phyloP scores from a whole-genome alignment of 257 asterid species.

The Ilex asprella region DNA sequence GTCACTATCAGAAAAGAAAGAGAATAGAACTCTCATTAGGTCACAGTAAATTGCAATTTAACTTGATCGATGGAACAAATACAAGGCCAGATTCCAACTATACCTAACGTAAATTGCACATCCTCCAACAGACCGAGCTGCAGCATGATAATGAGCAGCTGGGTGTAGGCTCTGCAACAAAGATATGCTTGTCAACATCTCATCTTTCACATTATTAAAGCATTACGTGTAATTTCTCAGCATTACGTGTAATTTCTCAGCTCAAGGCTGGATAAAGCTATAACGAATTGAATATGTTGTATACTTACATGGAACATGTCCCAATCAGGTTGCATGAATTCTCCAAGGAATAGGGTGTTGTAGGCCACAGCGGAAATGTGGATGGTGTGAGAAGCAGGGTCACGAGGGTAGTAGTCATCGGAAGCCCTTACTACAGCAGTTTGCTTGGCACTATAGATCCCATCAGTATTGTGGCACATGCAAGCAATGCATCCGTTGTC shows the following conservation, averaged over 20 bases:
- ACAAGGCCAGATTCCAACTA: no score
- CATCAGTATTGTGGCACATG: constrained; percentile 97
- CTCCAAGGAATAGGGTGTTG: constrained; percentile 79
- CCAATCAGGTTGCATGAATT: constrained; percentile 95
- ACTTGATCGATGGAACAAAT: no score
- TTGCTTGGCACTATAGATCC: constrained; percentile 73
- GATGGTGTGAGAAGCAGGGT: constrained; percentile 94
- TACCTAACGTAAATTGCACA: constrained; percentile 81
- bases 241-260: neutral
- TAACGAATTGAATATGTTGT: neutral
- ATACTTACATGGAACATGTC: constrained; percentile 92
- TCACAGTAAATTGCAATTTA: neutral
- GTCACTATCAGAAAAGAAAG: constrained; percentile 36
- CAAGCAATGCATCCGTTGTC: constrained; percentile 91
- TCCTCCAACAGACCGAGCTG: constrained; percentile 80
- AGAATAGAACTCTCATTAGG: neutral
- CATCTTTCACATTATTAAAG: no score
- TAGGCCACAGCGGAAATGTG: constrained; percentile 88
- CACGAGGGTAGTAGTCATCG: constrained; percentile 88
- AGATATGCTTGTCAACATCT: constrained; percentile 1
- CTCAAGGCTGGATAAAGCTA: neutral
- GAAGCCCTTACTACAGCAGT: constrained; percentile 88
- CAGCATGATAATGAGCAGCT: constrained; percentile 92
- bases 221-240: neutral
- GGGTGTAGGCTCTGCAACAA: constrained; percentile 81